Conservation (phyloP, 2,329 filamentous ascomycete genomes). For the Penicillium sp. region DNA sequence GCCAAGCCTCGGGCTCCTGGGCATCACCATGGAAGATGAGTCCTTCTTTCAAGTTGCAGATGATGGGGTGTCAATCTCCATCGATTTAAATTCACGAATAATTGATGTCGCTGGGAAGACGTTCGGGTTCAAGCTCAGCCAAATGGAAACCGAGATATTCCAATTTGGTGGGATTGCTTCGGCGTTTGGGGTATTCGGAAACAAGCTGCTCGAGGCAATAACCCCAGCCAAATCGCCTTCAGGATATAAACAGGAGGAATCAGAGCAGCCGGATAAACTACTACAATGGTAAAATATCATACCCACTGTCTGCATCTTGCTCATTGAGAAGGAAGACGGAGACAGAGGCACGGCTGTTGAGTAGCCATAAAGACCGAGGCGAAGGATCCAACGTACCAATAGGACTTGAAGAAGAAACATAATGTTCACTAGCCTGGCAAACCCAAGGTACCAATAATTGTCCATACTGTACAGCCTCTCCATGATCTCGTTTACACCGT, state of each 20-base stretch:
- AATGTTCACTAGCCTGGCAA: neutral
- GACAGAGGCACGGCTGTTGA: too few species aligned
- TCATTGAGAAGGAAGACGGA: too few species aligned
- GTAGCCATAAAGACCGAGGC: neutral
- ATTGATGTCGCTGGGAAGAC: conserved; percentile 18
- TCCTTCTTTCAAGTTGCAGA: conserved; percentile 37
- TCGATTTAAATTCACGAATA: conserved; percentile 30
- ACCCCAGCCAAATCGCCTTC: neutral
- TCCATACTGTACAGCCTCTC: too few species aligned
- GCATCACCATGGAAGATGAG: conserved; percentile 40
- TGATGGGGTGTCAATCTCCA: conserved; percentile 36
- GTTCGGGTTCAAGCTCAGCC: conserved; percentile 36
- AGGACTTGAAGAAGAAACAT: neutral
- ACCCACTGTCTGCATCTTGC: neutral
- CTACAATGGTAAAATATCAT: neutral
- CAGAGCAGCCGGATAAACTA: neutral
- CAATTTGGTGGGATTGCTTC: conserved; percentile 37
- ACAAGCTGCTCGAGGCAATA: conserved; percentile 30
- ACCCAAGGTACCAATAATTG: neutral
- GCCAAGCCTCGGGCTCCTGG: conserved; percentile 45
- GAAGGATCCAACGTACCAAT: neutral
- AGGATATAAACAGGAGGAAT: neutral
- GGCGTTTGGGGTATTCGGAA: conserved; percentile 42
- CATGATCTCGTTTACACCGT: too few species aligned
- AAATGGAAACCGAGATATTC: conserved; percentile 41